These are phyloP conservation scores for Ceratobasidium theobromae DNA, from an alignment of 1,284 basidiomycete genomes.

Conservation along the genomic window DNA sequence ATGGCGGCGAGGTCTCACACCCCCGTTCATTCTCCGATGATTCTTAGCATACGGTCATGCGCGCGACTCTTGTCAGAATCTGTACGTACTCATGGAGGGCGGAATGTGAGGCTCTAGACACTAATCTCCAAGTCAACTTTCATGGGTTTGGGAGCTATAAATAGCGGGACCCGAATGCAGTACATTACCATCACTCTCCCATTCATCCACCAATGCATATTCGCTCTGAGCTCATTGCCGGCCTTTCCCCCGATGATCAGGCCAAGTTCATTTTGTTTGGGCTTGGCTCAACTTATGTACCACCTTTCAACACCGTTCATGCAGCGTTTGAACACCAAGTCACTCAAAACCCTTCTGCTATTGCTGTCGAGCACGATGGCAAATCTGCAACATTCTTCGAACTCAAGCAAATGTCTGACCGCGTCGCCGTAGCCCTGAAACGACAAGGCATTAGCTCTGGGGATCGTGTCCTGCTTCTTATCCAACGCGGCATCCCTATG, in stretches of 20 bases:
- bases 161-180: background rate
- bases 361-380: conserved; percentile 56
- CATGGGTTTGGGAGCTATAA: conserved; percentile 7
- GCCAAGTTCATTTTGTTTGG: conserved; percentile 52
- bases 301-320: conserved; percentile 55
- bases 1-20: background rate
- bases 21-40: conserved; percentile 19
- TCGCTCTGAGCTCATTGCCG: conserved; percentile 10
- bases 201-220: conserved; percentile 16
- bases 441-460: conserved; percentile 50
- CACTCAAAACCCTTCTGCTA: conserved; percentile 45
- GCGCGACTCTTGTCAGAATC: background rate
- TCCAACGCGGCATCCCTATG: conserved; percentile 57
- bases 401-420: conserved; percentile 53
- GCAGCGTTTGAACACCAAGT: conserved; percentile 58
- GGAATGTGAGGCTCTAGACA: background rate
- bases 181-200: background rate
- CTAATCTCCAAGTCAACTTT: background rate
- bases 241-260: conserved; percentile 48
- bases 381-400: conserved; percentile 53
- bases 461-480: conserved; percentile 55
- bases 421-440: conserved; percentile 51
- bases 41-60: conserved; percentile 23
- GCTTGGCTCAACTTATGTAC: conserved; percentile 45
- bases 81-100: conserved; percentile 3